Conservation (phyloP, 108 stramenopile genomes). For the Aurantiochytrium sp. region DNA sequence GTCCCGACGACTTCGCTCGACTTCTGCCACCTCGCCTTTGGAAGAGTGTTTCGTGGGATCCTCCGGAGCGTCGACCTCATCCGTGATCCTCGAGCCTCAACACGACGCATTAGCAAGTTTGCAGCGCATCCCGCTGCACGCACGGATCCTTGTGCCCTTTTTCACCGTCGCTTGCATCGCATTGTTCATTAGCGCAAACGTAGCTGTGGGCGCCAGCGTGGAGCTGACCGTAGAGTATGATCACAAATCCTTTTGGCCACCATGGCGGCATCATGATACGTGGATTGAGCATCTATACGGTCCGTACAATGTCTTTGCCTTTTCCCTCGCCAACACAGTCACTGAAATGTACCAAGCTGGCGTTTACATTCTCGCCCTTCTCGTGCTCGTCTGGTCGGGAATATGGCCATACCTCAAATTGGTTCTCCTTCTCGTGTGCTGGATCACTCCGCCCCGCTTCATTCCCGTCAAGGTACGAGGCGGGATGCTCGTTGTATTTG, state of each 20-base stretch:
- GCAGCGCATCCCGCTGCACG: not conserved
- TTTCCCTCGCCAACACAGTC: constrained; percentile 60
- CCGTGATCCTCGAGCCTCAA: not conserved
- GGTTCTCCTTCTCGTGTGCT: constrained; percentile 59
- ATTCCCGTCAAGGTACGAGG: constrained; percentile 41
- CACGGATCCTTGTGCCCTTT: not conserved
- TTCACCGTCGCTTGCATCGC: not conserved
- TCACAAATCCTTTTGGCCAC: not conserved
- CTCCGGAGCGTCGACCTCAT: not conserved
- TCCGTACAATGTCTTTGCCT: not conserved
- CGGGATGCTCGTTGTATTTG: constrained; percentile 61
- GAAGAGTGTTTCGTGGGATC: not conserved
- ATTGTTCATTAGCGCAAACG: not conserved
- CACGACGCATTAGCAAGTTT: not conserved
- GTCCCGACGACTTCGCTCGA: not conserved
- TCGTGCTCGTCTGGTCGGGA: constrained; percentile 74
- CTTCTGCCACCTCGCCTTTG: not conserved
- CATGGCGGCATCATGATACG: not conserved
- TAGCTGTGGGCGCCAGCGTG: not conserved
- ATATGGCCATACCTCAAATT: constrained; percentile 85
- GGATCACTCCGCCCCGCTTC: constrained; percentile 47
- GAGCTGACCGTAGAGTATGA: not conserved
- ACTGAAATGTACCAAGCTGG: constrained; percentile 67
- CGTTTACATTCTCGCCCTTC: constrained; percentile 69
- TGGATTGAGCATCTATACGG: not conserved